Evolutionary conservation across 2,329 filamentous ascomycete genomes (phyloP).

Genomic region (Cercospora citrullina): DNA sequence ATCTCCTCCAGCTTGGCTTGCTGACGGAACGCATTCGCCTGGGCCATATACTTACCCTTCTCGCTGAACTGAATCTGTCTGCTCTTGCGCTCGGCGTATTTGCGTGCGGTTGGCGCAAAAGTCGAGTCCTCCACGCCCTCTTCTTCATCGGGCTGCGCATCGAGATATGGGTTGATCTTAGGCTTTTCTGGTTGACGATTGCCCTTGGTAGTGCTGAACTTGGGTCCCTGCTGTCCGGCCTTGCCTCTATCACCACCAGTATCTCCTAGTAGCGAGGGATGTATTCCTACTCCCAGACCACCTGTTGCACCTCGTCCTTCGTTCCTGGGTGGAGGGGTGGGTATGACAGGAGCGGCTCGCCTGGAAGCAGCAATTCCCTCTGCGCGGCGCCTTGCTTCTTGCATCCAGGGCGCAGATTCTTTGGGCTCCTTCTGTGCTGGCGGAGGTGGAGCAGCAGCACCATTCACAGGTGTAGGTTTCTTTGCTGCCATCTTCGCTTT

Average conservation of each 20-base stretch:
- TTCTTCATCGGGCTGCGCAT: constrained; percentile 53
- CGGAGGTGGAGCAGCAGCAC: constrained; percentile 24
- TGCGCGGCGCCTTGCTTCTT: constrained; percentile 34
- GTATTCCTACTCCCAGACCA: constrained; percentile 72
- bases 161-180: constrained; percentile 42
- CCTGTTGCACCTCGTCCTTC: constrained; percentile 59
- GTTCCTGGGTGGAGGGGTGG: constrained; percentile 46
- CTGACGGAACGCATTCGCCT: constrained; percentile 83
- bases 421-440: constrained; percentile 9
- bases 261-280: constrained; percentile 68
- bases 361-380: constrained; percentile 26
- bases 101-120: constrained; percentile 64
- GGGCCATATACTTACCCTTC: constrained; percentile 95
- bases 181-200: constrained; percentile 54
- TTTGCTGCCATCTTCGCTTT: constrained; percentile 37
- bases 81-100: constrained; percentile 64
- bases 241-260: constrained; percentile 47
- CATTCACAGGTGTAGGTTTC: constrained; percentile 25
- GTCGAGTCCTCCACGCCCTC: constrained; percentile 54
- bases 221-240: constrained; percentile 49
- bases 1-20: constrained; percentile 89
- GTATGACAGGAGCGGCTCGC: constrained; percentile 24
- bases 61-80: constrained; percentile 86
- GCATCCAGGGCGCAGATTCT: constrained; percentile 24
- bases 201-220: constrained; percentile 57